Percentiles rank a stretch among this genome's conserved stretches.
phyloP scores from a whole-genome alignment of 1,284 basidiomycete genomes.

The Ganoderma meredithae region DNA sequence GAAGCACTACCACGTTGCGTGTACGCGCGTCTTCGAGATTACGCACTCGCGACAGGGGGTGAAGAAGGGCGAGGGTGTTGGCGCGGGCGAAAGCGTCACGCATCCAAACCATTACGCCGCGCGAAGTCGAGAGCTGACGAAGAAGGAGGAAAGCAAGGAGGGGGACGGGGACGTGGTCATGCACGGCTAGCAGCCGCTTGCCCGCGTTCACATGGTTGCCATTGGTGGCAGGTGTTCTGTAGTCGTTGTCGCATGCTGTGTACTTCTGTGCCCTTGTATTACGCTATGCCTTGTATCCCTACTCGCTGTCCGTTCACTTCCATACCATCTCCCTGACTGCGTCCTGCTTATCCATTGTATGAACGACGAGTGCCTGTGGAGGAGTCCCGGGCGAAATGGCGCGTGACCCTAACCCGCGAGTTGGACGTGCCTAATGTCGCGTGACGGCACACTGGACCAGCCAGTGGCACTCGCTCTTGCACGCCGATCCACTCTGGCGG shows the following conservation, averaged over 20 bases:
- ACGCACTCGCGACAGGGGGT: constrained; percentile 82
- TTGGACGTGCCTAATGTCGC: constrained; percentile 14
- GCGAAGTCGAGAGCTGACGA: constrained; percentile 72
- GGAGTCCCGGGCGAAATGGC: background rate
- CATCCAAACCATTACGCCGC: constrained; percentile 93
- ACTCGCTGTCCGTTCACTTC: constrained; percentile 7
- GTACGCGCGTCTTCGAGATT: constrained; percentile 96
- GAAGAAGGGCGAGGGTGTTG: constrained; percentile 90
- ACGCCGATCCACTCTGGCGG: constrained; percentile 21
- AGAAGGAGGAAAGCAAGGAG: constrained; percentile 43
- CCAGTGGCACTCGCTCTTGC: constrained; percentile 6
- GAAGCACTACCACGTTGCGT: constrained; percentile 94
- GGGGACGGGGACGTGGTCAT: constrained; percentile 46
- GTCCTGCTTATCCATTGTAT: background rate
- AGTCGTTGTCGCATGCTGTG: constrained; percentile 23
- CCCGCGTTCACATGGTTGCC: constrained; percentile 11
- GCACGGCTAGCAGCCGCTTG: constrained; percentile 23
- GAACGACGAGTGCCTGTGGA: background rate
- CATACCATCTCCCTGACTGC: background rate
- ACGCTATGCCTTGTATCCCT: constrained; percentile 12
- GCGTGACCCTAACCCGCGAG: constrained; percentile 22
- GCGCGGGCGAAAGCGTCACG: constrained; percentile 87
- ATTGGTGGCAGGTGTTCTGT: constrained; percentile 8
- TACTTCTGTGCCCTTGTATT: constrained; percentile 11
- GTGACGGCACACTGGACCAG: constrained; percentile 17